Evolutionary conservation across 306 rosid genomes (phyloP).

Genomic region (Lathyrus aphaca): DNA sequence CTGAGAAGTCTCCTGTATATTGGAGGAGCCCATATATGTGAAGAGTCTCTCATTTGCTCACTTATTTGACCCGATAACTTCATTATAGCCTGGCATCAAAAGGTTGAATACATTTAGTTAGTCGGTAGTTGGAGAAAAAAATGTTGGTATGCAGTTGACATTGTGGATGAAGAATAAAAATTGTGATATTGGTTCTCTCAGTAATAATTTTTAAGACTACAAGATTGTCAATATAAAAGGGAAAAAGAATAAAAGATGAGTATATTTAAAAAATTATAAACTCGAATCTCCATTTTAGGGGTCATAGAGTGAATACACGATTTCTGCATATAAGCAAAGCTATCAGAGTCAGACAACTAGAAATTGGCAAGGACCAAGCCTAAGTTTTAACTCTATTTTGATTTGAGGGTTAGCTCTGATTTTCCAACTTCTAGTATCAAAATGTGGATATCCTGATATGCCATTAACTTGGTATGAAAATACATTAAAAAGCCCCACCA

Average conservation of each 20-base stretch:
- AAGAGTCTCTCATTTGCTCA: conserved; percentile 66
- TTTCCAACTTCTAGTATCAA: conserved; percentile 11
- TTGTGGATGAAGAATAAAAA: conserved; percentile 9
- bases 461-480: conserved; percentile 12
- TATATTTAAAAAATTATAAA: background rate
- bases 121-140: conserved; percentile 3
- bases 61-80: conserved; percentile 58
- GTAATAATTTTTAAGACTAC: background rate
- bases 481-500: background rate
- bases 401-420: conserved; percentile 4
- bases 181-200: background rate
- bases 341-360: background rate
- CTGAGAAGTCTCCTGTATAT: conserved; percentile 83
- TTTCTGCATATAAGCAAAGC: conserved; percentile 7
- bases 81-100: conserved; percentile 60
- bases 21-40: conserved; percentile 81
- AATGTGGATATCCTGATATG: background rate
- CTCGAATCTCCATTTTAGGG: conserved; percentile 13
- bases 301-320: conserved; percentile 2
- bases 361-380: background rate
- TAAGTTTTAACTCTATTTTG: conserved; percentile 8
- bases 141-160: background rate
- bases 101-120: conserved; percentile 12
- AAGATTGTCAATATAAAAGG: background rate
- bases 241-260: conserved; percentile 3